Base-by-base conservation (phyloP, 176 grass and related monocot genomes). In the Avena eriantha region DNA sequence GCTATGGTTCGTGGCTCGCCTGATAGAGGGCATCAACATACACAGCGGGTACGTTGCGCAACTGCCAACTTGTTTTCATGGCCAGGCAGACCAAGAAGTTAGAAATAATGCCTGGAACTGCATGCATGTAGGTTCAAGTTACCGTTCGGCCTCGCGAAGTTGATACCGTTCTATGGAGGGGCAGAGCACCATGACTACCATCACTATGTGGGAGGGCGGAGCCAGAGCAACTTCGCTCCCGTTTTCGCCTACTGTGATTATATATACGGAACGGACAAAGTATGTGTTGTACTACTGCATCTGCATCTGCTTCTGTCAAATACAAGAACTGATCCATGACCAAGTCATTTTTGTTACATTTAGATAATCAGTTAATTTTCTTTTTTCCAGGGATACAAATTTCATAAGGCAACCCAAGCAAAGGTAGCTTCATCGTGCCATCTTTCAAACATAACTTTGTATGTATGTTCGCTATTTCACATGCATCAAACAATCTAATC, bases 151-250 rank as follows among this genome's bases (percentile, higher is more conserved):
- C 64, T 33, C 15, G 64, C 29, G 5, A 67, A 18, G 26, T 34
- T 34, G 15, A 67, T 67, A 7, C 64, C 64, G 11, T 67, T 67
- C 29, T 67, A 67, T 16, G 64, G 64, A 1, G 64, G 64, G 2
- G 64, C 26, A 17, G 64, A 67, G 2, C 64, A 67, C 29, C 64
- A 67, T 67, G 64, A 34, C 64, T 67, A 67, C 64, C 64, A 67
- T 34, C 64, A 67, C 64, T 67, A 67, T 29, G 24, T 33, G 2
- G 63, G 63, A 66, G 63, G 26, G 26, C 63, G 29, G 63, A 66
- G 63, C 26, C 63, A 66, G 63, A 33, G 63, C 24, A 66, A 66
- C 64, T 67, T 67, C 64, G 64, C 64, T 17, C 64, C 64, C 64
- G 29, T 67, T 67, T 67, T 67, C 64, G 34, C 64, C 64, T 16